Base-by-base conservation (phyloP, 257 asterid species). In the Gentiana straminea region DNA sequence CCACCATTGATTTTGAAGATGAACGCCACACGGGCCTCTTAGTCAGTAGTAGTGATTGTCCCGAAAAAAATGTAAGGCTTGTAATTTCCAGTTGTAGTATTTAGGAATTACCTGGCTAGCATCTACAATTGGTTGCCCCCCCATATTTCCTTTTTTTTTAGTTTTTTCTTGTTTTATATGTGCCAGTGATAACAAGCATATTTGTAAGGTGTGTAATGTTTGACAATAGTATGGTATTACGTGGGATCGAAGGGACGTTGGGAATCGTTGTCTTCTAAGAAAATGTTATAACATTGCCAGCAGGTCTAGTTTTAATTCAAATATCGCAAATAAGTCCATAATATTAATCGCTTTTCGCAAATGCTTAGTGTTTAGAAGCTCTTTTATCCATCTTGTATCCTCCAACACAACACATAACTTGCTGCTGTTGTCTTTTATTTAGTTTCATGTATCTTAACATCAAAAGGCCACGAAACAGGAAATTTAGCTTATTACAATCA, bases 1-100 rank as follows among this genome's bases (percentile, higher is more conserved):
- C 57, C 69, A 66, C 53, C 15, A 44, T 36, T 41, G 58, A 66
- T 55, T 72, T 47, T 49, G 62, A 58, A 59, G 58, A 54, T 61
- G 56, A 64, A 55, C 60, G 52, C 49, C 48, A 62, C 9, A 67
- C 73, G 59, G 55, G 59, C 63, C 59, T 57, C 62, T 66, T 58
- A 56, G 38, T 79, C 81, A 75, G 68, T 59, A 34, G 59, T 73
- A 77, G 78, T 51, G 35, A 59, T 61, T 59, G 64, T 67, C 57
- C 57, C 52, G 24, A 15, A 24, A 24, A 24, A 24, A 60, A 49
- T 56, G 41, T 63, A 73, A 61, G 58, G 75, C 61, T 65, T 68
- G 73, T 62, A 64, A 64, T 63, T 64, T 65, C 63, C 68, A 68
- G 74, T 54, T 59, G 35, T 70, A 68, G 65, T 53, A 64, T 58